Evolutionary conservation across 345 rosid species (phyloP).

Genomic region (Mercurialis annua): DNA sequence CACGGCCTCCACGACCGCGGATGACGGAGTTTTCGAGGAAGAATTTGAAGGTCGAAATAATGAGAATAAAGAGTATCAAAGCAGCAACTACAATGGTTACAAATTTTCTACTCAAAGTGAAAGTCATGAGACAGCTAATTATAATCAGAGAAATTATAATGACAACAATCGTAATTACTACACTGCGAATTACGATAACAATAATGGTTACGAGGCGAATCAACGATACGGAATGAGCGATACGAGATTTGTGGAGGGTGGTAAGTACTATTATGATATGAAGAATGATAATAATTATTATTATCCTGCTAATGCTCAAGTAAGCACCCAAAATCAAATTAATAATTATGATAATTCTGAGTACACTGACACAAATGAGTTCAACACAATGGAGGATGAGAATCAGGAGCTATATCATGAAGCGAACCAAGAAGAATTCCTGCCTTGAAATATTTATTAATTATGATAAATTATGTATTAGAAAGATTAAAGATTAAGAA

Average conservation of each 20-base stretch:
- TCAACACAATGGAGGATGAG: constrained; percentile 56
- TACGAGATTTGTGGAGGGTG: constrained; percentile 49
- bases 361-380: constrained; percentile 35
- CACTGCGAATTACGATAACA: background rate
- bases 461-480: background rate
- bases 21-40: constrained; percentile 32
- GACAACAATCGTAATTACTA: constrained; percentile 12
- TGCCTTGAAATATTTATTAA: constrained; percentile 35
- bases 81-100: constrained; percentile 18
- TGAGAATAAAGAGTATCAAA: constrained; percentile 12
- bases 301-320: constrained; percentile 5
- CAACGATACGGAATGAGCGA: constrained; percentile 63
- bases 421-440: constrained; percentile 26
- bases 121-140: constrained; percentile 5
- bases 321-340: constrained; percentile 4
- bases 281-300: constrained; percentile 24
- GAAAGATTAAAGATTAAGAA: background rate
- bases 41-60: constrained; percentile 36
- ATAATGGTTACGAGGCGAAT: constrained; percentile 23
- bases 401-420: constrained; percentile 36
- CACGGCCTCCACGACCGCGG: constrained; percentile 19
- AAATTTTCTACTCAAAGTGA: background rate
- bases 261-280: constrained; percentile 36
- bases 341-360: constrained; percentile 15
- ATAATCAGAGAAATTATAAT: no score